Evolutionary conservation across 2,329 filamentous ascomycete species (phyloP).

Genomic region (Scedosporium dehoogii): DNA sequence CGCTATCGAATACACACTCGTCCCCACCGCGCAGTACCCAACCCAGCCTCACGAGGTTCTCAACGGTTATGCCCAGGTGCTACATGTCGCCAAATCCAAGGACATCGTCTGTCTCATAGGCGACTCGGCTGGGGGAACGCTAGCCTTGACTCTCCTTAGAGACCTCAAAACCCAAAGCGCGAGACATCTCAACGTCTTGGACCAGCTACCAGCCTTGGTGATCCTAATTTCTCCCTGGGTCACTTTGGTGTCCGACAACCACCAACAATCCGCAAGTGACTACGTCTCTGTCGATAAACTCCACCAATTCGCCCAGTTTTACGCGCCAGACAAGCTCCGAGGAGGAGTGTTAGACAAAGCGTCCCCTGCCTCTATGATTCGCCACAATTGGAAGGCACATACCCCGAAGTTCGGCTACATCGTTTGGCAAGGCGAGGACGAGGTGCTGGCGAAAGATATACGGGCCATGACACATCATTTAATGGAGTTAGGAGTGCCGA

Average conservation of each 20-base stretch:
- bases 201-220: conserved; percentile 38
- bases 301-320: conserved; percentile 60
- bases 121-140: conserved; percentile 69
- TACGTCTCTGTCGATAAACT: conserved; percentile 61
- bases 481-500: conserved; percentile 20
- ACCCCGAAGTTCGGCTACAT: conserved; percentile 58
- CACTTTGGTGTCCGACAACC: conserved; percentile 57
- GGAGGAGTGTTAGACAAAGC: conserved; percentile 15
- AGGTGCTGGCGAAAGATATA: conserved; percentile 67
- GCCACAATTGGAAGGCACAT: conserved; percentile 58
- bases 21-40: conserved; percentile 61
- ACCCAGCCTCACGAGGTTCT: conserved; percentile 62
- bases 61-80: conserved; percentile 60
- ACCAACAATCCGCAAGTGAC: conserved; percentile 62
- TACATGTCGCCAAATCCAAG: conserved; percentile 46
- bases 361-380: conserved; percentile 21
- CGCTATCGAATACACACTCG: conserved; percentile 66
- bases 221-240: conserved; percentile 75
- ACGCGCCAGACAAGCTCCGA: conserved; percentile 36
- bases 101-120: conserved; percentile 61
- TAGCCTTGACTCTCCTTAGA: conserved; percentile 59
- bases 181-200: background rate
- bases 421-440: conserved; percentile 64
- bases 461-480: conserved; percentile 47
- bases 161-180: conserved; percentile 4